Conservation (phyloP, 169 alveolate species). For the Besnoitia besnoiti region DNA sequence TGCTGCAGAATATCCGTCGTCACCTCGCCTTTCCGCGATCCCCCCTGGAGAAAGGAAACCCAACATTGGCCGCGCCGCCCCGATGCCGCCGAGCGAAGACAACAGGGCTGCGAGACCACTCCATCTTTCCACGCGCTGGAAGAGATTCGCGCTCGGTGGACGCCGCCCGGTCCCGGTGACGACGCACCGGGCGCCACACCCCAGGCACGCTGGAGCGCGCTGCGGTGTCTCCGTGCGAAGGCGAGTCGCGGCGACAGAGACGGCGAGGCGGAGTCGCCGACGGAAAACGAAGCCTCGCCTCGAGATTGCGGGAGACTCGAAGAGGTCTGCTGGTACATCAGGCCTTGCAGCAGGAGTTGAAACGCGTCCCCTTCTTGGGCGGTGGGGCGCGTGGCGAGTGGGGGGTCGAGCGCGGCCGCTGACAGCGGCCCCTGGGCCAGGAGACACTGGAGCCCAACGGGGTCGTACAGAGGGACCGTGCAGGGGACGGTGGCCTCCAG, state of each 20-base stretch:
- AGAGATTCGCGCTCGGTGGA: too few relatives aligned
- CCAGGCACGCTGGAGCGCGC: background rate
- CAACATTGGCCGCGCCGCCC: too few relatives aligned
- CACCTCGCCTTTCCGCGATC: too few relatives aligned
- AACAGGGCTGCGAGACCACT: too few relatives aligned
- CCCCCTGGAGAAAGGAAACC: too few relatives aligned
- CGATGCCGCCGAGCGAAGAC: too few relatives aligned
- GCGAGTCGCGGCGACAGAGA: background rate
- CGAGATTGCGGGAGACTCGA: too few relatives aligned
- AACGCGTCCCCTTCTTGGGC: background rate
- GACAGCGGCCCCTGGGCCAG: background rate
- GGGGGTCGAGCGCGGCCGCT: background rate
- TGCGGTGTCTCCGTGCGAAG: background rate
- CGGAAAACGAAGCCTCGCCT: background rate
- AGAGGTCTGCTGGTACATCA: too few relatives aligned
- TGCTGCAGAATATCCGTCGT: too few relatives aligned
- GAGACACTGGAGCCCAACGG: slow-evolving; percentile 19
- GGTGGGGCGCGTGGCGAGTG: background rate
- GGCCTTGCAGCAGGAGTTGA: background rate
- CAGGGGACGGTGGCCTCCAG: background rate
- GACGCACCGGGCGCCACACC: too few relatives aligned
- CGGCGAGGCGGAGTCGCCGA: background rate
- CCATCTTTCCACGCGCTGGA: too few relatives aligned
- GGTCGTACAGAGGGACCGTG: slow-evolving; percentile 16
- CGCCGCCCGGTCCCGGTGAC: too few relatives aligned